phyloP scores from a whole-genome alignment of 257 asterid genomes.

The Forsythia suspensa region DNA sequence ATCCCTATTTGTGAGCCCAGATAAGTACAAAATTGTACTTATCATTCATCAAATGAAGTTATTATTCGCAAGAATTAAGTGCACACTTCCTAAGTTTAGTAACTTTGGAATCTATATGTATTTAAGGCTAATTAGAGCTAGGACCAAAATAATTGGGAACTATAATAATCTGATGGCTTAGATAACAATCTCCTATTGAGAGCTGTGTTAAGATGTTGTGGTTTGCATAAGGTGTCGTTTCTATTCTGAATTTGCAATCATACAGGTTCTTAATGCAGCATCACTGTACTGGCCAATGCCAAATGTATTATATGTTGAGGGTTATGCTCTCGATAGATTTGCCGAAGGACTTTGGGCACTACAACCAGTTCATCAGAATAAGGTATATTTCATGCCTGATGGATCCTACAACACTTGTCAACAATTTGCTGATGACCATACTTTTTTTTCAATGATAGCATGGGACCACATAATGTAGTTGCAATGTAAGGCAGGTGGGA shows the following conservation, averaged over 20 bases:
- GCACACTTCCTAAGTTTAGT: no score
- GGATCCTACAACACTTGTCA: conserved; percentile 4
- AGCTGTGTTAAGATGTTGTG: not conserved
- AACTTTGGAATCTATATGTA: no score
- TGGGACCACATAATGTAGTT: conserved; percentile 16
- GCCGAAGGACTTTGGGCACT: conserved; percentile 91
- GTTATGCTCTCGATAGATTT: conserved; percentile 88
- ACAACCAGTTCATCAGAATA: conserved; percentile 86
- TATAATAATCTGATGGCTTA: not conserved
- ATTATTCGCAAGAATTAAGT: no score
- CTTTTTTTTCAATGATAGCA: not conserved
- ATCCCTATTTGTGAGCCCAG: no score
- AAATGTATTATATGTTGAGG: conserved; percentile 84
- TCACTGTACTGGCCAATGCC: conserved; percentile 97
- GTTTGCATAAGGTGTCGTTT: conserved; percentile 13
- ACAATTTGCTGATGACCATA: conserved; percentile 8
- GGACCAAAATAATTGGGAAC: not conserved
- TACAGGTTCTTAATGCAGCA: conserved; percentile 98
- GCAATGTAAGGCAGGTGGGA: conserved; percentile 60
- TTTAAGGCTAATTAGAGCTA: no score
- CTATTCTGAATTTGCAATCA: conserved; percentile 32
- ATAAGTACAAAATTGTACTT: no score
- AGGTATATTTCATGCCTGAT: conserved; percentile 41
- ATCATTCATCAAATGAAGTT: no score
- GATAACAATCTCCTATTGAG: not conserved